Evolutionary conservation across 345 rosid genomes (phyloP).

Genomic region (Eucalyptus polyanthemos): DNA sequence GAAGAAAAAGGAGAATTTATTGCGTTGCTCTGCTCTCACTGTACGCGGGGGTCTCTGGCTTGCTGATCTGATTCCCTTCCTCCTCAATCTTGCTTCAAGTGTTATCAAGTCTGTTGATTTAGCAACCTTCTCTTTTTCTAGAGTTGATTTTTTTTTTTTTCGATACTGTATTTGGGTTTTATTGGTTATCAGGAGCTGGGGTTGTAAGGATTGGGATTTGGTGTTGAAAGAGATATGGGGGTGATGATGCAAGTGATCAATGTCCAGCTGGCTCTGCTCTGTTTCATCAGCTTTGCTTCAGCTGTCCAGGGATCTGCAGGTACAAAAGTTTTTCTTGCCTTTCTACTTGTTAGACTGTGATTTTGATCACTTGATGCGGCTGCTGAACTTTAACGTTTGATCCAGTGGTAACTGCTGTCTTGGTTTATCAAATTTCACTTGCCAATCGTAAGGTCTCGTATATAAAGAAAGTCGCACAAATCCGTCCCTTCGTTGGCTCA

Average conservation of each 20-base stretch:
- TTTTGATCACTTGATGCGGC: neutral
- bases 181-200: neutral
- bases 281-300: slow-evolving; percentile 21
- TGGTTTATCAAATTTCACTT: neutral
- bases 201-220: slow-evolving; percentile 1
- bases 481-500: neutral
- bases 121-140: neutral
- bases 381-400: neutral
- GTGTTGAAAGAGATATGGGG: slow-evolving; percentile 50
- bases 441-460: neutral
- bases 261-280: slow-evolving; percentile 22
- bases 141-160: neutral
- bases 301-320: slow-evolving; percentile 49
- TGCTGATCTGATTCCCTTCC: slow-evolving; percentile 2
- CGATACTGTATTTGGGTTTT: neutral
- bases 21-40: slow-evolving; percentile 18
- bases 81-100: slow-evolving; percentile 19
- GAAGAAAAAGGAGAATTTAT: neutral
- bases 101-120: neutral
- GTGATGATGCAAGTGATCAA: slow-evolving; percentile 15
- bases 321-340: neutral
- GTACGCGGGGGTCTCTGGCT: slow-evolving; percentile 10
- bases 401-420: neutral
- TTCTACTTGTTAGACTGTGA: neutral
- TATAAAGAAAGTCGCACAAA: neutral